Evolutionary conservation across 192 early-diverging fungal species (phyloP).

Genomic region (Coemansia reversa): DNA sequence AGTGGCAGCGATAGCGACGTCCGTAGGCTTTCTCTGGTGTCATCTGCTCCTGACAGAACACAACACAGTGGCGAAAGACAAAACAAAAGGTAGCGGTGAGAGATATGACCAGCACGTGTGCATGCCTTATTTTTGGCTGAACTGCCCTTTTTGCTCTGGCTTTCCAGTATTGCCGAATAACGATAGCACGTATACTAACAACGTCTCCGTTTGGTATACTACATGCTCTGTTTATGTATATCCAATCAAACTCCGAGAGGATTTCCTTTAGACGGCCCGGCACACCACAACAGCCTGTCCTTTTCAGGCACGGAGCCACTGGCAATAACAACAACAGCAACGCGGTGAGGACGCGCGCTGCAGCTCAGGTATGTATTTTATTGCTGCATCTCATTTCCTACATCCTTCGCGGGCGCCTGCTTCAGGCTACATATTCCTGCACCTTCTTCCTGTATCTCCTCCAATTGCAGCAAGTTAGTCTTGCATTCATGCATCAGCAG

Average conservation of each 20-base stretch:
- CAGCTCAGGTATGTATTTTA: slow-evolving; percentile 10
- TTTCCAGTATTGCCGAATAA: background rate
- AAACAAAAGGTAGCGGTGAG: slow-evolving; percentile 13
- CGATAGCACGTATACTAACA: too few relatives aligned
- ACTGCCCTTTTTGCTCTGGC: background rate
- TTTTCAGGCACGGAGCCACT: too few relatives aligned
- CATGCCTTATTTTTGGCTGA: slow-evolving; percentile 4
- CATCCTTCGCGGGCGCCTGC: background rate
- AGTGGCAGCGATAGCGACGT: background rate
- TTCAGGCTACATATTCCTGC: too few relatives aligned
- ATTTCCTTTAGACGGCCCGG: slow-evolving; percentile 9
- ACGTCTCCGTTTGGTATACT: too few relatives aligned
- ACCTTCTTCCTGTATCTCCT: too few relatives aligned
- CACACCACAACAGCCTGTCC: slow-evolving; percentile 7
- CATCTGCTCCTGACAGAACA: background rate
- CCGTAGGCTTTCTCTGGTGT: slow-evolving; percentile 1
- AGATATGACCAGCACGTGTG: slow-evolving; percentile 13
- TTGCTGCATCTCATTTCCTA: background rate
- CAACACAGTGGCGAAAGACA: slow-evolving; percentile 1
- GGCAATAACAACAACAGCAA: slow-evolving; percentile 2
- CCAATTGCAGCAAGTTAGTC: too few relatives aligned
- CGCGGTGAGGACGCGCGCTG: slow-evolving; percentile 1
- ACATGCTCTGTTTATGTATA: too few relatives aligned
- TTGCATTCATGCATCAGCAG: too few relatives aligned
- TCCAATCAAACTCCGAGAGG: too few relatives aligned